phyloP scores from a whole-genome alignment of 1,284 basidiomycete species.

The Thelephora terrestris region DNA sequence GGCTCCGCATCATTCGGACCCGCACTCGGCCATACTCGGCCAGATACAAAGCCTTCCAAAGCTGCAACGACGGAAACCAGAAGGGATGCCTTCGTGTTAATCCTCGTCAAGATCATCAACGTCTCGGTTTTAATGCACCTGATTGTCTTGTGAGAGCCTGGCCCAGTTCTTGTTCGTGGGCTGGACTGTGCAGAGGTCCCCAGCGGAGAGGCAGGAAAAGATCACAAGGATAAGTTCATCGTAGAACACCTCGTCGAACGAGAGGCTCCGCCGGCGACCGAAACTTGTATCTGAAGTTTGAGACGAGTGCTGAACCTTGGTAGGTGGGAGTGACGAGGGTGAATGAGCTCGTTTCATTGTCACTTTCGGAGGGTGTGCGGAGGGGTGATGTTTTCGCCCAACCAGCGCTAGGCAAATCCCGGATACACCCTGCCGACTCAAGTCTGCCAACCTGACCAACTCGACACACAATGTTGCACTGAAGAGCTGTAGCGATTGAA shows the following conservation, averaged over 20 bases:
- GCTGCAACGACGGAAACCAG: slow-evolving; percentile 23
- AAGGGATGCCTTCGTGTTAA: slow-evolving; percentile 1
- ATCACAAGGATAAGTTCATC: slow-evolving; percentile 68
- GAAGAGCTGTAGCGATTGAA: too few species aligned
- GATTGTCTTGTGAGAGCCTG: slow-evolving; percentile 47
- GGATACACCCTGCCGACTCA: too few species aligned
- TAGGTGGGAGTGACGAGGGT: background rate
- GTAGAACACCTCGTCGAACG: slow-evolving; percentile 51
- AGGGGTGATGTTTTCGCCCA: too few species aligned
- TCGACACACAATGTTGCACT: too few species aligned
- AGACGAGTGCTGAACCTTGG: background rate
- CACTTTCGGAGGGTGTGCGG: too few species aligned
- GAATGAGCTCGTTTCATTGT: background rate
- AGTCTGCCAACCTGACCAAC: too few species aligned
- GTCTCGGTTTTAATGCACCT: slow-evolving; percentile 29
- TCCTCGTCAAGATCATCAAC: too few species aligned
- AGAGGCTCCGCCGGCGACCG: background rate
- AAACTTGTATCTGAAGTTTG: background rate
- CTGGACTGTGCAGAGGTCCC: slow-evolving; percentile 58
- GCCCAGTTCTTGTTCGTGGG: slow-evolving; percentile 56
- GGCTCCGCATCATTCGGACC: slow-evolving; percentile 38
- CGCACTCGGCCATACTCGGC: slow-evolving; percentile 53
- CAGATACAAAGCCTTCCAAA: slow-evolving; percentile 51
- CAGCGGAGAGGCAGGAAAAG: slow-evolving; percentile 57
- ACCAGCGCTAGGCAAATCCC: too few species aligned